phyloP scores from a whole-genome alignment of 306 rosid genomes.

The Rosa rugosa region DNA sequence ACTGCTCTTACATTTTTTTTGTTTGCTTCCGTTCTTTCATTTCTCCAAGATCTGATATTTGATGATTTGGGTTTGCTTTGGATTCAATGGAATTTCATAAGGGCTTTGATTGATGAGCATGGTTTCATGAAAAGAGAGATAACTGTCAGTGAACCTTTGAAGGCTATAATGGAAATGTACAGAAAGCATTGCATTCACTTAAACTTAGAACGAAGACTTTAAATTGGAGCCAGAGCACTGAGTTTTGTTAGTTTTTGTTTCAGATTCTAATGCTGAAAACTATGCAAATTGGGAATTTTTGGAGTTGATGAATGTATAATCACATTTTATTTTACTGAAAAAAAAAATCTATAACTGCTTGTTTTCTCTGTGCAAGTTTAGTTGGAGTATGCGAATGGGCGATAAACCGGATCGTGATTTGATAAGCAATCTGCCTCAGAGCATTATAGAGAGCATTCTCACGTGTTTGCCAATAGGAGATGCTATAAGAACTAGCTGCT shows the following conservation, averaged over 20 bases:
- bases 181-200: not conserved
- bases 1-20: not conserved
- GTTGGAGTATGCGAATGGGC: constrained; percentile 42
- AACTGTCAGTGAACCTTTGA: not conserved
- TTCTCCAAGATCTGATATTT: constrained; percentile 14
- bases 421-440: constrained; percentile 81
- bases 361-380: constrained; percentile 16
- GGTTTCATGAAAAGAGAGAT: not conserved
- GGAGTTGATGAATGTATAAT: not conserved
- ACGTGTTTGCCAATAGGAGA: constrained; percentile 65
- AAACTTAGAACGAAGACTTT: not conserved
- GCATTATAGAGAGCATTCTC: constrained; percentile 76
- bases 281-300: not conserved
- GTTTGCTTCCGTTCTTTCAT: not conserved
- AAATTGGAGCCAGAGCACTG: not conserved
- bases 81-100: not conserved
- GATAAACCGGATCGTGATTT: constrained; percentile 55
- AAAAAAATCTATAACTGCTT: constrained; percentile 6
- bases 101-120: not conserved
- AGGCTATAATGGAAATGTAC: not conserved
- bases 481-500: constrained; percentile 72
- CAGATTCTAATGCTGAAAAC: not conserved
- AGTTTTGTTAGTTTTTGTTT: not conserved
- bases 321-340: not conserved
- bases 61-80: not conserved